Conservation (phyloP, 1,284 basidiomycete species). For the Tranzscheliella williamsii region DNA sequence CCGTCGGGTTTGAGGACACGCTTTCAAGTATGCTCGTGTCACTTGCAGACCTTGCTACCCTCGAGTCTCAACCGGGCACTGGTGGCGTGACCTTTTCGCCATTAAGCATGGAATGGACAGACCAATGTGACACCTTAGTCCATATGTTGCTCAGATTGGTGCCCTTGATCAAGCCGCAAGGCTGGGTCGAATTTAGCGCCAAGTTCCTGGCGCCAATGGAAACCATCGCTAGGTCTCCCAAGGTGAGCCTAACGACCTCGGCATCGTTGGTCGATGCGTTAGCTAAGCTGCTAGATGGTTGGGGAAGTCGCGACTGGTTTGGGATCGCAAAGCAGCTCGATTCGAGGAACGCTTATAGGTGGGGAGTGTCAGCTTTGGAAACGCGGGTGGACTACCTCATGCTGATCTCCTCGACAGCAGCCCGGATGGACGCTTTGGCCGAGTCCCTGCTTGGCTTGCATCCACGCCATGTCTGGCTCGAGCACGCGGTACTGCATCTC, state of each 20-base stretch:
- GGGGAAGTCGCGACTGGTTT: constrained; percentile 23
- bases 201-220: constrained; percentile 16
- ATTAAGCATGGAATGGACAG: constrained; percentile 9
- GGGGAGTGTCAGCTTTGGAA: constrained; percentile 29
- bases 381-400: constrained; percentile 17
- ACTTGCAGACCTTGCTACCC: constrained; percentile 8
- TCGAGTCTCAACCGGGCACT: too few relatives aligned
- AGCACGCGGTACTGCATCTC: constrained; percentile 20
- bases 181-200: constrained; percentile 10
- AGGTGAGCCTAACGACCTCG: constrained; percentile 15
- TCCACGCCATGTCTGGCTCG: constrained; percentile 20
- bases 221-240: constrained; percentile 11
- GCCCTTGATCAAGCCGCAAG: constrained; percentile 20
- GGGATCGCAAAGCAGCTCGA: constrained; percentile 20
- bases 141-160: constrained; percentile 26
- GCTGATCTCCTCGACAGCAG: constrained; percentile 9
- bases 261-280: constrained; percentile 16
- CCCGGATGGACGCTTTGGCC: constrained; percentile 12
- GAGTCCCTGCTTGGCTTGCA: constrained; percentile 8
- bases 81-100: background rate
- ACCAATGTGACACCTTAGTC: constrained; percentile 19
- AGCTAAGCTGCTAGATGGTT: constrained; percentile 11
- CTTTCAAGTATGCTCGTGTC: constrained; percentile 12
- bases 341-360: constrained; percentile 14
- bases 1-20: constrained; percentile 14